Conservation (phyloP, 345 rosid species). For the Melaleuca alternifolia region DNA sequence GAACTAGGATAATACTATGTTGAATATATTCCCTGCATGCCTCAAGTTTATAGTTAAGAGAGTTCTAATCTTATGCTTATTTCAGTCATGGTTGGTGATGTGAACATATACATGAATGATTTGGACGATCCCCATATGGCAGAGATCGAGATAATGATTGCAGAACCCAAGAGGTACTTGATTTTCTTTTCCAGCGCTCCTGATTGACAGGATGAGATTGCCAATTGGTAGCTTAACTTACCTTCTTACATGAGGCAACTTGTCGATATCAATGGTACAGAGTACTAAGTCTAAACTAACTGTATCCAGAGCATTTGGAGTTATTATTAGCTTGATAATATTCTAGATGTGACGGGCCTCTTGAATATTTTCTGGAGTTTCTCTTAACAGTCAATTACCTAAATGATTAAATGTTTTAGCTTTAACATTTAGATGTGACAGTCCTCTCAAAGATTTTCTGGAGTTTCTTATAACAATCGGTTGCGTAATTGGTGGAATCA, state of each 20-base stretch:
- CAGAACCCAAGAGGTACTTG: constrained; percentile 64
- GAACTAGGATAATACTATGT: neutral
- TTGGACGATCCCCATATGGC: constrained; percentile 68
- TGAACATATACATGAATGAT: constrained; percentile 90
- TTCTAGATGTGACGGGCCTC: neutral
- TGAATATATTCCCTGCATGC: neutral
- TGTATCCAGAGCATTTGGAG: neutral
- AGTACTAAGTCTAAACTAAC: neutral
- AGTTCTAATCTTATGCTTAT: neutral
- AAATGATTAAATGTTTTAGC: neutral
- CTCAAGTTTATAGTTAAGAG: neutral
- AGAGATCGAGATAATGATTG: constrained; percentile 92
- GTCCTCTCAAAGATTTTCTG: neutral
- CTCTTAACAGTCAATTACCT: neutral
- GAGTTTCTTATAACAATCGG: neutral
- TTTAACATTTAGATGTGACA: neutral
- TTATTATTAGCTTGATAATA: neutral
- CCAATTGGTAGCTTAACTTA: neutral
- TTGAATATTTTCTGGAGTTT: neutral
- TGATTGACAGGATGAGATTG: neutral
- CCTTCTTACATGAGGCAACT: neutral
- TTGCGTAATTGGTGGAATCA: neutral
- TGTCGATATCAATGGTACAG: neutral
- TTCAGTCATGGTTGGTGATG: constrained; percentile 80
- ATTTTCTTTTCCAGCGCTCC: neutral